Evolutionary conservation across 495 filamentous ascomycete genomes (phyloP).

Genomic region (Wilcoxina mikolae): DNA sequence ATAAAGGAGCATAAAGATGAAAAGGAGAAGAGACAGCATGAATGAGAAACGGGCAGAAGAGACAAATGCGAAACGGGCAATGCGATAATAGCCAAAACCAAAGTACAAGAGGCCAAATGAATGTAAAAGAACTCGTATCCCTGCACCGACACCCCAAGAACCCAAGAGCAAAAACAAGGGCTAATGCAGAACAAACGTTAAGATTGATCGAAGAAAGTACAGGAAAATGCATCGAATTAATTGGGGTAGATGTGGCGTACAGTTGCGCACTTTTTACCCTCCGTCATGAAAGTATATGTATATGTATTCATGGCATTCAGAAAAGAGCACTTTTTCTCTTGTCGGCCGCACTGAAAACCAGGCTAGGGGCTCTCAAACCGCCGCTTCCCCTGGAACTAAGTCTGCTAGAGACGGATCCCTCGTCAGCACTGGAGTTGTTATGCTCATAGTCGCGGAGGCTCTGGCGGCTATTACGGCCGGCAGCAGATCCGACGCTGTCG

Average conservation of each 20-base stretch:
- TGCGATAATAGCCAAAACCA: neutral
- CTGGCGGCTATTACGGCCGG: constrained; percentile 62
- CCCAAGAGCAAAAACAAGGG: neutral
- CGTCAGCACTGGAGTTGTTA: constrained; percentile 49
- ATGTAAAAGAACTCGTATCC: neutral
- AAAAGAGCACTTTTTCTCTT: constrained; percentile 71
- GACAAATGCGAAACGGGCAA: neutral
- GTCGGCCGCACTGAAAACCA: constrained; percentile 76
- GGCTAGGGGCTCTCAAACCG: constrained; percentile 62
- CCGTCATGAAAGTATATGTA: neutral
- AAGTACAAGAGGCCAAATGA: neutral
- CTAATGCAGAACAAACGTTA: neutral
- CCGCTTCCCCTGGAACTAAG: constrained; percentile 34
- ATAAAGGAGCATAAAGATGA: neutral
- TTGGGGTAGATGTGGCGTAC: neutral
- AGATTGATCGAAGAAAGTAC: neutral
- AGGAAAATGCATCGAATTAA: neutral
- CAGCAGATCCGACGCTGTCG: constrained; percentile 68
- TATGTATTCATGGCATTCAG: constrained; percentile 19
- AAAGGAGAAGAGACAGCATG: neutral
- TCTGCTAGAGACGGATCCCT: constrained; percentile 39
- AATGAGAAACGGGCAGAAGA: neutral
- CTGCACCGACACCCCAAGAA: neutral
- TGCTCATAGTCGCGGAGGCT: constrained; percentile 56
- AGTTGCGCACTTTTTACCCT: neutral